Base-by-base conservation (phyloP, 2,329 filamentous ascomycete genomes). In the Colletotrichum neosansevieriae region DNA sequence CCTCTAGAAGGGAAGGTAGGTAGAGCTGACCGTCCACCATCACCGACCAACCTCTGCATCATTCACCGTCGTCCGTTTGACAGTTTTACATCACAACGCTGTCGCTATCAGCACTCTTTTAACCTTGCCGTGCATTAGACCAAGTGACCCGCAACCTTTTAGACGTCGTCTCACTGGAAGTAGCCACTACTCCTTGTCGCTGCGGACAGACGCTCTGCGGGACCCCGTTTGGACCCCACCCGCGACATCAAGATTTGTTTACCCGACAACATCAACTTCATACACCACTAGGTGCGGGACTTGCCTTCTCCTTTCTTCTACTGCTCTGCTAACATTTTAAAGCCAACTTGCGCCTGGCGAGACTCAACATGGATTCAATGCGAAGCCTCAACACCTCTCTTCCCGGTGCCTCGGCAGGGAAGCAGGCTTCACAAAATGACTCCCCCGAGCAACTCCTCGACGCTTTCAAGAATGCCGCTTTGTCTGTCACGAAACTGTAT, bases 401-500 rank as follows among this genome's bases (percentile, higher is more conserved):
- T 42, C 76, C 51, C 65, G 71, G 64, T 50, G 47, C 68, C 36
- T 68, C 71, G 11, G 62, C 69, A 24, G 59, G 63, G n/a, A 72
- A 70, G 62, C 72, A 80, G 63, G 69, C 74, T 59, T 69, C 73
- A 47, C 75, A 75, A 50, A 73, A 72, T 75, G 76, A 81, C 73
- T 81, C 83, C 17, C 85, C 87, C 17, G 89, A 91, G 75, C 86
- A 89, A 76, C 89, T 98, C 54, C 89, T 98, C 66, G 91, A 95
- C 74, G 91, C 93, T 67, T 99, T 99, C 86, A 96, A 94, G 79
- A 90, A 92, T 15, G 96, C 96, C 38, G 96, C 96, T 19, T 86
- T 98, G 38, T 97, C 94, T 6, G 94, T 98, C 63, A 98, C 96
- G 54, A 97, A 97, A 76, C 89, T 99, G 13, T 98, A 98, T 83